Conservation (phyloP, 2,329 filamentous ascomycete genomes). For the Fusarium oligoseptatum region DNA sequence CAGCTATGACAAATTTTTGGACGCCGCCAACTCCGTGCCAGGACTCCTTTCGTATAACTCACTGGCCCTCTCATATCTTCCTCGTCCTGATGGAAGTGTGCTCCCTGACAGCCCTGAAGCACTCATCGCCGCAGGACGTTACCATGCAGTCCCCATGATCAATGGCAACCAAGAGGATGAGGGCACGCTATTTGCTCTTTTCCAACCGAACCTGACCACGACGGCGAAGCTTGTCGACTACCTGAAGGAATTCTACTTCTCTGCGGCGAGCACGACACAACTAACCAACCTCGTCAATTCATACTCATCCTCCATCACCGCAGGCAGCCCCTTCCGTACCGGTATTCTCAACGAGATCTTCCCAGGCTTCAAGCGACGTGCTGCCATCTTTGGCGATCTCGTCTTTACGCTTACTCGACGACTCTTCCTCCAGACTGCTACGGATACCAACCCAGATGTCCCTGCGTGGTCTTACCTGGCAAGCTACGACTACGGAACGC, state of each 20-base stretch:
- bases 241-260: conserved; percentile 71
- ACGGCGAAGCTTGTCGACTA: conserved; percentile 72
- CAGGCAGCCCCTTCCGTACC: conserved; percentile 81
- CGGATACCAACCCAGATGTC: conserved; percentile 65
- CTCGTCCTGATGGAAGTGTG: conserved; percentile 76
- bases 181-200: conserved; percentile 79
- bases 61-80: conserved; percentile 79
- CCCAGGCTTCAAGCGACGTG: conserved; percentile 81
- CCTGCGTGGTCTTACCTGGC: conserved; percentile 82
- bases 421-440: conserved; percentile 66
- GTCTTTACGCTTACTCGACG: conserved; percentile 81
- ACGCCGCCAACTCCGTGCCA: conserved; percentile 78
- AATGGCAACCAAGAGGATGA: conserved; percentile 85
- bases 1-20: conserved; percentile 71
- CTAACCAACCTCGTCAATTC: conserved; percentile 70
- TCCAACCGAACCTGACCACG: conserved; percentile 76
- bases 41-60: conserved; percentile 76
- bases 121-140: conserved; percentile 64
- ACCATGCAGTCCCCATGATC: conserved; percentile 64
- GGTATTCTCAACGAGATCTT: conserved; percentile 77
- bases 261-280: conserved; percentile 62
- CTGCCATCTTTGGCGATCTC: conserved; percentile 81
- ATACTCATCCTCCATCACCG: conserved; percentile 68
- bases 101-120: conserved; percentile 74
- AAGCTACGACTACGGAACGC: conserved; percentile 78